phyloP scores from a whole-genome alignment of 805 yeast genomes.

The Priceomyces fermenticarens region DNA sequence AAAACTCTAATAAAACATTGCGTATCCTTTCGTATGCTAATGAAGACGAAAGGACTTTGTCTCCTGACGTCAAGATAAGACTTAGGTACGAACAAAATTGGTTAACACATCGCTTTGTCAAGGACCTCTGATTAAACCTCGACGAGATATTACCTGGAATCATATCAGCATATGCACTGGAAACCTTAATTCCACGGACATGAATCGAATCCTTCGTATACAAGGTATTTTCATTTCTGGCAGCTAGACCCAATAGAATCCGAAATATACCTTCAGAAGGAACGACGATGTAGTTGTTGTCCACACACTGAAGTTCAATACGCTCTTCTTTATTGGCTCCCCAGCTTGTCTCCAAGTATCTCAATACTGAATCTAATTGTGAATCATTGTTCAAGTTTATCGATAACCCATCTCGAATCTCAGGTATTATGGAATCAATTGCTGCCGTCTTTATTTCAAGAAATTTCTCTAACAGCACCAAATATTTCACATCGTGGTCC shows the following conservation, averaged over 20 bases:
- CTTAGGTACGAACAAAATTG: constrained; percentile 1
- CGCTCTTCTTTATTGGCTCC: constrained; percentile 1
- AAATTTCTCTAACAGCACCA: constrained; percentile 9
- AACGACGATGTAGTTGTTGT: constrained; percentile 9
- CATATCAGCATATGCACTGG: constrained; percentile 17
- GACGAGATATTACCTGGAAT: constrained; percentile 17
- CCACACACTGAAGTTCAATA: not conserved
- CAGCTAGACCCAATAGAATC: constrained; percentile 29
- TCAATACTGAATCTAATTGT: constrained; percentile 27
- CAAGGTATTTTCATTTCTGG: constrained; percentile 23
- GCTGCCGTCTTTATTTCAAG: constrained; percentile 13
- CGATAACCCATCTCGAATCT: constrained; percentile 3
- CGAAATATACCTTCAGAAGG: constrained; percentile 27
- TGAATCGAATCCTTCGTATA: constrained; percentile 18
- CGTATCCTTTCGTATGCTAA: not conserved
- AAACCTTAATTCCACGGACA: constrained; percentile 18
- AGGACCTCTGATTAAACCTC: constrained; percentile 15
- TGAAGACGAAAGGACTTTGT: not conserved
- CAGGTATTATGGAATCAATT: constrained; percentile 8
- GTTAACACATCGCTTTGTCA: constrained; percentile 16
- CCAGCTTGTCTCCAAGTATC: constrained; percentile 20
- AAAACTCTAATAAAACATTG: not conserved
- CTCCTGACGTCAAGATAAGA: not conserved
- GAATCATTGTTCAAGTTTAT: constrained; percentile 24
- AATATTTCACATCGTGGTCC: no score